phyloP scores from a whole-genome alignment of 805 yeast species.

The Candida ponderosae region DNA sequence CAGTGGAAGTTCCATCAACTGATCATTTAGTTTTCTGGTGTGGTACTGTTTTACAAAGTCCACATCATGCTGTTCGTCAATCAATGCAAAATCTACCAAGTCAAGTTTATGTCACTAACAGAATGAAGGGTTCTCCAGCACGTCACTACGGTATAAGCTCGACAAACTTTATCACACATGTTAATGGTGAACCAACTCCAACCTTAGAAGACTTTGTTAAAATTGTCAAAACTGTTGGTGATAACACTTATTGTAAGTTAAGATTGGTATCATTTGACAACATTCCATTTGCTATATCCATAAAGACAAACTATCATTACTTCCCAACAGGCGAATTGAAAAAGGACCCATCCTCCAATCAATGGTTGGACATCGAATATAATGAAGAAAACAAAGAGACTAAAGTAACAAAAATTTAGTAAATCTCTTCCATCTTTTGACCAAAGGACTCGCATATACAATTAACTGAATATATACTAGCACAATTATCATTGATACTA shows the following conservation, averaged over 20 bases:
- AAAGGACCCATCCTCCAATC: slow-evolving; percentile 35
- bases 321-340: slow-evolving; percentile 66
- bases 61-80: slow-evolving; percentile 91
- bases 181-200: slow-evolving; percentile 68
- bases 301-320: slow-evolving; percentile 84
- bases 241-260: slow-evolving; percentile 72
- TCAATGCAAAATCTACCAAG: slow-evolving; percentile 71
- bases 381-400: slow-evolving; percentile 25
- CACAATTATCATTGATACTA: too few species aligned
- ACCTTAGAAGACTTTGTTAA: slow-evolving; percentile 60
- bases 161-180: slow-evolving; percentile 84
- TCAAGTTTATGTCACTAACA: slow-evolving; percentile 71
- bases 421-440: too few species aligned
- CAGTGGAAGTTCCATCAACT: slow-evolving; percentile 56
- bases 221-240: slow-evolving; percentile 65
- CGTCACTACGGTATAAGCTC: slow-evolving; percentile 70
- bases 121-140: slow-evolving; percentile 81
- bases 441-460: too few species aligned
- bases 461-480: slow-evolving; percentile 3
- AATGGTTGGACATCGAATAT: slow-evolving; percentile 49
- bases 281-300: slow-evolving; percentile 76
- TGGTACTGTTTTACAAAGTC: slow-evolving; percentile 76
- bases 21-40: slow-evolving; percentile 71
- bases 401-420: slow-evolving; percentile 11
- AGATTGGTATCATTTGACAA: slow-evolving; percentile 80